Evolutionary conservation across 2,329 filamentous ascomycete species (phyloP).

Genomic region (Ploettnerulaceae sp.): DNA sequence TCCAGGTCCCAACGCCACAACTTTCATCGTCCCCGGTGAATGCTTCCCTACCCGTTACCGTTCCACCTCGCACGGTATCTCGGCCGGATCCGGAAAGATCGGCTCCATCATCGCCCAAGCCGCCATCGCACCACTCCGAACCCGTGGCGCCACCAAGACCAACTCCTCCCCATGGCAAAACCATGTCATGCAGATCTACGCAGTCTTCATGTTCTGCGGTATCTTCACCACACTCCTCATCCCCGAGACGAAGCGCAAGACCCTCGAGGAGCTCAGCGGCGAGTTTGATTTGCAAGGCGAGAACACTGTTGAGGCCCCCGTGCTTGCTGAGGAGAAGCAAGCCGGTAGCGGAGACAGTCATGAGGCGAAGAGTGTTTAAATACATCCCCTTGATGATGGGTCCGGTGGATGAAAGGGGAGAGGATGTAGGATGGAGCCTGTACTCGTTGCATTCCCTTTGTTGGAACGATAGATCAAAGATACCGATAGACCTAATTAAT

Average conservation of each 20-base stretch:
- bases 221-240: constrained; percentile 64
- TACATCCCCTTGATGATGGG: no score
- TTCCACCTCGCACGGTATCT: constrained; percentile 36
- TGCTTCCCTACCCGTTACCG: constrained; percentile 37
- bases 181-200: constrained; percentile 73
- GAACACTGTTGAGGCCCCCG: no score
- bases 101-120: constrained; percentile 39
- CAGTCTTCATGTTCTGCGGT: constrained; percentile 74
- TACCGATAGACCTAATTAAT: no score
- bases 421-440: no score
- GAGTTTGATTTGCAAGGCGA: no score
- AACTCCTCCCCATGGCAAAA: constrained; percentile 53
- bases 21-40: constrained; percentile 37
- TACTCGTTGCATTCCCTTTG: no score
- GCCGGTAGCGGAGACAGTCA: no score
- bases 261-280: constrained; percentile 66
- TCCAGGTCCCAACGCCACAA: constrained; percentile 36
- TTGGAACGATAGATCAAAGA: no score
- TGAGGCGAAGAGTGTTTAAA: no score
- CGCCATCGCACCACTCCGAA: constrained; percentile 51
- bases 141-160: constrained; percentile 29
- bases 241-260: constrained; percentile 71
- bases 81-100: constrained; percentile 35
- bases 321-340: no score
- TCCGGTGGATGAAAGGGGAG: no score